Evolutionary conservation across 2,329 filamentous ascomycete species (phyloP), one percentile per base, ranked within the genome.

Genomic region (Cadophora sp.): DNA sequence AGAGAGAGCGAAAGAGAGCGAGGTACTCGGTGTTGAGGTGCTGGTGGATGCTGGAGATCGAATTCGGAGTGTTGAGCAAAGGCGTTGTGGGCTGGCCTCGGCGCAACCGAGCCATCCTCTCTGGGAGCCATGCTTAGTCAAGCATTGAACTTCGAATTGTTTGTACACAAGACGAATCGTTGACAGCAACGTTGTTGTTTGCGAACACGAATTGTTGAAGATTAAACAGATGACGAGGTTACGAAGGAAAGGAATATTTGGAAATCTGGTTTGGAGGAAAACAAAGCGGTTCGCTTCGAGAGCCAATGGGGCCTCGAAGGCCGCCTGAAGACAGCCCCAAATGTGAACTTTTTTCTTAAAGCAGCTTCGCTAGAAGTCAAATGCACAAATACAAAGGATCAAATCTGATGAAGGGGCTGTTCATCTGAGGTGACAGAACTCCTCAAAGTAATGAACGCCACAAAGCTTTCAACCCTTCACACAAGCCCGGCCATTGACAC

Each of bases 51-150:
- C 2, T 24, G 26, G 43, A 34, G 40, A 37, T 58, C 29, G 51
- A 14, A 26, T 19, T 19, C 6, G 60, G 12, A 26, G 12, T 3
- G 46, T 22, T 11, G 60, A 53, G 46, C 16, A 46, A 34, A 6
- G 16, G 27, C 53, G 46, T 29, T 24, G 24, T 26, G 22, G 34
- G 12, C 12, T 46, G 46, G 29, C 60, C 19, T 29, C 46, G 29
- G 27, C 46, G 40, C 40, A 48, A 29, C 43, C 60, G 46, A 37
- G 60, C 60, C 11, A 37, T 34, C n/a, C 4, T 26, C 8, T 37
- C 27, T 16, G 43, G 8, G 29, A 26, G 22, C 60, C 60, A 62
- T 62, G 29, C 46, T 62, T 62, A 29, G 43, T 40, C n/a, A 27
- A 29, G 27, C 40, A 24, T 16, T 50, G 26, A 11, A 22, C 6